A percentile compares a stretch with the other conserved stretches of the same genome.
Conservation (phyloP, 2,329 filamentous ascomycete species). For the Neocucurbitaria cava region DNA sequence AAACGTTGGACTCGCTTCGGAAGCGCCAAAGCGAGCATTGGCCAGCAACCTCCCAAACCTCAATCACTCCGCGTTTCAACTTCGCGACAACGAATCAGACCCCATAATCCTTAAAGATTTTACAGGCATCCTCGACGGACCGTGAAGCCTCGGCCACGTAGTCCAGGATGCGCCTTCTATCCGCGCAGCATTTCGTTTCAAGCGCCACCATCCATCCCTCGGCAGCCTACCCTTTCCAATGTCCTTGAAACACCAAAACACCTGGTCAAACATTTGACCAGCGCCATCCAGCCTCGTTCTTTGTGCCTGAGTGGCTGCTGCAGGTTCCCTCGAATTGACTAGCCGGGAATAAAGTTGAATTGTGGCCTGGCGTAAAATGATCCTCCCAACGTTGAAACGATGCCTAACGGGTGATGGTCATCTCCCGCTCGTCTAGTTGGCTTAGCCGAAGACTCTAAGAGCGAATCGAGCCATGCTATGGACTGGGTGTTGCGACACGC, state of each 20-base stretch:
- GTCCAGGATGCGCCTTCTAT: conserved; percentile 12
- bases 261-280: conserved; percentile 29
- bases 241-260: conserved; percentile 38
- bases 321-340: conserved; percentile 24
- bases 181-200: conserved; percentile 30
- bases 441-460: conserved; percentile 9
- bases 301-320: conserved; percentile 23
- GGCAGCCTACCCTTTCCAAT: conserved; percentile 31
- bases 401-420: conserved; percentile 22
- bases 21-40: conserved; percentile 19
- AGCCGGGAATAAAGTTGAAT: conserved; percentile 23
- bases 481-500: conserved; percentile 13
- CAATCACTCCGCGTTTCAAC: conserved; percentile 27
- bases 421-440: conserved; percentile 15
- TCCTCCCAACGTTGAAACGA: conserved; percentile 31
- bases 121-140: conserved; percentile 9
- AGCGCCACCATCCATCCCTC: conserved; percentile 21
- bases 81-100: conserved; percentile 17
- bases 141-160: conserved; percentile 16
- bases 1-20: conserved; percentile 11
- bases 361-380: conserved; percentile 11
- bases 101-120: conserved; percentile 1
- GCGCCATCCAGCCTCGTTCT: conserved; percentile 16
- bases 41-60: conserved; percentile 11
- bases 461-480: conserved; percentile 19